Evolutionary conservation across 192 early-diverging fungal genomes (phyloP), one percentile per base, ranked within the genome.

Genomic region (Helicostylum pulchrum): DNA sequence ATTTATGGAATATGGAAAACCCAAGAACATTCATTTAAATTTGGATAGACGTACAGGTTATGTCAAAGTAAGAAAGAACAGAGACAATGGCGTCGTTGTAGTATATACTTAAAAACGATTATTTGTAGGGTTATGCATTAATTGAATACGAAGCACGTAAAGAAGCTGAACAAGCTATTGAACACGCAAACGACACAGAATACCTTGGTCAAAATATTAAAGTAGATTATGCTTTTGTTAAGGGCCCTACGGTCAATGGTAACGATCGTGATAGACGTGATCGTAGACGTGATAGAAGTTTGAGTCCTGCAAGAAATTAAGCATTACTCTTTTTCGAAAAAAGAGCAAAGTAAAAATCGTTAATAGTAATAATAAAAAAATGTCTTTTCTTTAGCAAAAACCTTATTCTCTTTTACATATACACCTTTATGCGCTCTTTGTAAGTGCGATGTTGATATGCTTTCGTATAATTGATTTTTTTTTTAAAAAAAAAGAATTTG

Each of bases 31-130:
- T 50, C 93, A 96, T 56, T 74, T 98, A 65, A 98, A 97, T 70
- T 76, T 97, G 53, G 94, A 98, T 81, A 82, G 96, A 46, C 87
- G 92, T 60, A 94, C 94, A 47, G 96, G 96, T 66, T 98, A 88
- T 65, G 92, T 94, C 72, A 98, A 98, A 87, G 93, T 92, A 75
- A 57, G 26, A 26, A 26, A 26, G 0, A 26, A 26, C 26, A 26
- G 26, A 26, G 26, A 26, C 65, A 53, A 50, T 23, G 51, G 10
- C 43, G 20, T 46, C 7, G 23, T n/a, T 31, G 3, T 7, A 6
- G 26, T 26, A 26, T 42, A 30, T 10, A 48, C 12, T 61, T 20
- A 14, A 14, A 34, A 30, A 19, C 20, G 10, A 34, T 44, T n/a
- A n/a, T 56, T 53, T 45, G 12, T 68, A 94, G 93, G 96, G 96